Evolutionary conservation across 106 monocot species (phyloP).

Genomic region (Agapanthus africanus): DNA sequence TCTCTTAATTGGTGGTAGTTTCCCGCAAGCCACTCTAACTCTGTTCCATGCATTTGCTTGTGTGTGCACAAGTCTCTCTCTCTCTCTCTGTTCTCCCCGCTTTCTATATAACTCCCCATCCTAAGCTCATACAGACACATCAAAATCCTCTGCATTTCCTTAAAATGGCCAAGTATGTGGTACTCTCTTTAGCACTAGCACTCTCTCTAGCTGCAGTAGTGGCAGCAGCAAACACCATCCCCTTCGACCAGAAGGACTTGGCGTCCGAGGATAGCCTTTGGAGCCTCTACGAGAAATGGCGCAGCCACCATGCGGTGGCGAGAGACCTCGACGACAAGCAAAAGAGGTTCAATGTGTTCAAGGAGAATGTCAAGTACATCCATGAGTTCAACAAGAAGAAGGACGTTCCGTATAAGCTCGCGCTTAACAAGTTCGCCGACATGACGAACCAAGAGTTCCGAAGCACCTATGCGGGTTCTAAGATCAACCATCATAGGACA

Average conservation of each 20-base stretch:
- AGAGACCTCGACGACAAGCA: conserved; percentile 37
- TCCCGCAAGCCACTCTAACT: too few relatives aligned
- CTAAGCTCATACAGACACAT: too few relatives aligned
- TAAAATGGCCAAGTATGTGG: conserved; percentile 6
- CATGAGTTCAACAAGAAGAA: conserved; percentile 31
- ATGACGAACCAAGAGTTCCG: conserved; percentile 31
- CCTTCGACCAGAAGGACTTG: conserved; percentile 26
- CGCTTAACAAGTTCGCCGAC: conserved; percentile 26
- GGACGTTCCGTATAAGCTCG: conserved; percentile 25
- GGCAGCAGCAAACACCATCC: not conserved
- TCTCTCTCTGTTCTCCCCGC: too few relatives aligned
- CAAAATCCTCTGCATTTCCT: too few relatives aligned
- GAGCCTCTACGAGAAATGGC: conserved; percentile 48
- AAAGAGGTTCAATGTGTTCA: conserved; percentile 42
- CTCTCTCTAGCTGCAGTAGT: not conserved
- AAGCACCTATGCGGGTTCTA: conserved; percentile 7
- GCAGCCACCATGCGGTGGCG: conserved; percentile 32
- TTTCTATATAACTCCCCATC: too few relatives aligned
- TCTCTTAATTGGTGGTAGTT: too few relatives aligned
- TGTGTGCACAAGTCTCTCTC: too few relatives aligned
- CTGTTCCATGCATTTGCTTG: too few relatives aligned
- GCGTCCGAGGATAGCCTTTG: conserved; percentile 43
- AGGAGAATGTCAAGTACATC: conserved; percentile 41
- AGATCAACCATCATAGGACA: conserved; percentile 7
- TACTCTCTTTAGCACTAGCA: not conserved